Evolutionary conservation across 2,329 filamentous ascomycete genomes (phyloP).

Genomic region (Lachnellula hyalina): DNA sequence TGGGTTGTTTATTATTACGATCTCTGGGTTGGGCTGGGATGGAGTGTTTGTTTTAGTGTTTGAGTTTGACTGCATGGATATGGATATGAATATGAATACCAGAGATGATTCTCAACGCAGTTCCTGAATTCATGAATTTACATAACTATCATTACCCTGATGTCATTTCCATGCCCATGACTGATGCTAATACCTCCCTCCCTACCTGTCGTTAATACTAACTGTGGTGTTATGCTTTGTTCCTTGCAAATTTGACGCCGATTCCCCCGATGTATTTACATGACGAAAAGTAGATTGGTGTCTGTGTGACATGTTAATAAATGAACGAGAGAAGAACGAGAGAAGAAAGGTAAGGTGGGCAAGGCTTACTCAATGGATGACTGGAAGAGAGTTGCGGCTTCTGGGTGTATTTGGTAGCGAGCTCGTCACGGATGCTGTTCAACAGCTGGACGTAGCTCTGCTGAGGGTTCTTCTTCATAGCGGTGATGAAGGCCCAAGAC

Average conservation of each 20-base stretch:
- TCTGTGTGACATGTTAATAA: constrained; percentile 37
- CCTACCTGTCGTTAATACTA: background rate
- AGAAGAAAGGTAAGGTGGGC: background rate
- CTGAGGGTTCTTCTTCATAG: constrained; percentile 86
- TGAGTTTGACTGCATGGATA: background rate
- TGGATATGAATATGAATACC: background rate
- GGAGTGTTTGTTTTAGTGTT: background rate
- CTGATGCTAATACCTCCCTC: background rate
- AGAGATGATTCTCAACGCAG: background rate
- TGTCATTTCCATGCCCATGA: background rate
- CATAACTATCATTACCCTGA: background rate
- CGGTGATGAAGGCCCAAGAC: constrained; percentile 94
- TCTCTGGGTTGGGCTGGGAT: background rate
- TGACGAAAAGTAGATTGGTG: constrained; percentile 58
- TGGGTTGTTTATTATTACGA: background rate
- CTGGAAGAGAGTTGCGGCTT: constrained; percentile 96
- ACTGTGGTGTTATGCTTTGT: constrained; percentile 7
- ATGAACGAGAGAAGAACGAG: background rate
- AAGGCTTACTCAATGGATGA: constrained; percentile 75
- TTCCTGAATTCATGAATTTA: background rate
- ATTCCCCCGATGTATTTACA: constrained; percentile 37
- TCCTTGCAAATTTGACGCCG: constrained; percentile 16
- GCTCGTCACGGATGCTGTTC: constrained; percentile 89
- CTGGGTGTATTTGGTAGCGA: constrained; percentile 82
- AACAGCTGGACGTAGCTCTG: constrained; percentile 95